These are phyloP conservation scores for Saccharomyces hybrid DNA, from an alignment of 1,139 yeast species.

Conservation along the genomic window DNA sequence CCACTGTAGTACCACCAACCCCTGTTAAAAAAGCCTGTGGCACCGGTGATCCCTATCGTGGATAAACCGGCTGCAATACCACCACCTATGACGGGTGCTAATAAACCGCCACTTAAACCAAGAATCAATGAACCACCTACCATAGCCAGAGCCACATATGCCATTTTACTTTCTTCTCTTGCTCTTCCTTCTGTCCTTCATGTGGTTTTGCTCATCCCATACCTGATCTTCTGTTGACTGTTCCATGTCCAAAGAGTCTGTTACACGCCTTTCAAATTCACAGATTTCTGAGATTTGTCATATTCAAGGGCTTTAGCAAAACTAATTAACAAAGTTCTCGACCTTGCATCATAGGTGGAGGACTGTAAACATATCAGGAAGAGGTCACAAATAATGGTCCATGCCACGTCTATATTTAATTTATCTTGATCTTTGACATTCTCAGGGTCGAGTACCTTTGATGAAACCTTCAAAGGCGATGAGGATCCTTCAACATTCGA, in stretches of 20 bases:
- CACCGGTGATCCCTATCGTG: constrained; percentile 88
- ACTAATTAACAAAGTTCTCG: constrained; percentile 61
- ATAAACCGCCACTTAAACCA: constrained; percentile 87
- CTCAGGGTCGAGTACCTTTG: constrained; percentile 32
- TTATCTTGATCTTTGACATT: constrained; percentile 34
- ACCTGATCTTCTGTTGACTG: constrained; percentile 63
- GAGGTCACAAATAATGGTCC: constrained; percentile 90
- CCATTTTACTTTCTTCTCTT: constrained; percentile 61
- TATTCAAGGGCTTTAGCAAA: constrained; percentile 57
- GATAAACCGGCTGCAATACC: constrained; percentile 96
- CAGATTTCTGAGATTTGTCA: constrained; percentile 58
- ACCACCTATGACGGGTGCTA: constrained; percentile 98
- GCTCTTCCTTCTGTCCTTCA: constrained; percentile 60
- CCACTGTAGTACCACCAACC: constrained; percentile 91
- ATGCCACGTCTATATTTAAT: constrained; percentile 68
- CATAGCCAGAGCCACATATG: constrained; percentile 90
- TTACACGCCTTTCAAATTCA: constrained; percentile 85
- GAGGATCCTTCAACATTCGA: neutral
- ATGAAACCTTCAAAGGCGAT: constrained; percentile 8
- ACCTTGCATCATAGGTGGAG: constrained; percentile 82
- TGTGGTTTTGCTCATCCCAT: constrained; percentile 65
- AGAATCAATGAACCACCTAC: constrained; percentile 94
- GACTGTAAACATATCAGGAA: constrained; percentile 74
- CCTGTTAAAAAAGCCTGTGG: constrained; percentile 87
- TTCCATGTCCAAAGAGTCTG: constrained; percentile 84